phyloP scores from a whole-genome alignment of 1,284 basidiomycete species.

The Prillingera fragicola region DNA sequence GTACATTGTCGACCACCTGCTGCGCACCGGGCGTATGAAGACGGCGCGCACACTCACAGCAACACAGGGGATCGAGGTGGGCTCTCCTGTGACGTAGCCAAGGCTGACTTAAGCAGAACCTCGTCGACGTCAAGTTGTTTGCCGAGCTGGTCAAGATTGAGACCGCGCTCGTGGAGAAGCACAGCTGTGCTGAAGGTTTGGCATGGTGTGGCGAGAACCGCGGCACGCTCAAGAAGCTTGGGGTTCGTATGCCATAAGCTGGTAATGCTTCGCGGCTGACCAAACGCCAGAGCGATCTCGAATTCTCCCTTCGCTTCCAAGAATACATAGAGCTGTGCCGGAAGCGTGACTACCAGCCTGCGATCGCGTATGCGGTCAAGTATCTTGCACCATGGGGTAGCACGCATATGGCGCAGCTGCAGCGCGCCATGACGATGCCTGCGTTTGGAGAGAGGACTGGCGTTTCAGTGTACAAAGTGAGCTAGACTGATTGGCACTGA shows the following conservation, averaged over 20 bases:
- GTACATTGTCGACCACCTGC: conserved; percentile 87
- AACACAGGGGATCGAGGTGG: conserved; percentile 37
- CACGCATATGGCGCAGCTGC: conserved; percentile 68
- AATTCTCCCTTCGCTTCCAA: conserved; percentile 91
- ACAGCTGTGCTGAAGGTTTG: conserved; percentile 80
- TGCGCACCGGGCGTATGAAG: conserved; percentile 53
- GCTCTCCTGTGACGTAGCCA: conserved; percentile 2
- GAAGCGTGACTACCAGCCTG: conserved; percentile 61
- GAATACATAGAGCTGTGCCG: conserved; percentile 91
- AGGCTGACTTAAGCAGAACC: conserved; percentile 53
- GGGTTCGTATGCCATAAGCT: conserved; percentile 53
- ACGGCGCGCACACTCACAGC: conserved; percentile 36
- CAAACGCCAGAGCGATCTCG: conserved; percentile 70
- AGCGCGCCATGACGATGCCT: conserved; percentile 69
- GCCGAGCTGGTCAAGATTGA: conserved; percentile 81
- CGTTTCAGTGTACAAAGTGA: conserved; percentile 45
- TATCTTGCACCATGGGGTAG: conserved; percentile 77
- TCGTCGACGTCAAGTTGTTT: conserved; percentile 89
- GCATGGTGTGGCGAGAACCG: conserved; percentile 97
- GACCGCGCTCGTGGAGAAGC: conserved; percentile 59
- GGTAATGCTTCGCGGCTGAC: neutral
- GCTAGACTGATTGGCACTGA: neutral
- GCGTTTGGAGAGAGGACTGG: conserved; percentile 55
- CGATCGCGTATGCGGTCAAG: conserved; percentile 78
- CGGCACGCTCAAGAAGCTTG: conserved; percentile 79